phyloP scores from a whole-genome alignment of 1,284 basidiomycete species.

The Flammula alnicola region DNA sequence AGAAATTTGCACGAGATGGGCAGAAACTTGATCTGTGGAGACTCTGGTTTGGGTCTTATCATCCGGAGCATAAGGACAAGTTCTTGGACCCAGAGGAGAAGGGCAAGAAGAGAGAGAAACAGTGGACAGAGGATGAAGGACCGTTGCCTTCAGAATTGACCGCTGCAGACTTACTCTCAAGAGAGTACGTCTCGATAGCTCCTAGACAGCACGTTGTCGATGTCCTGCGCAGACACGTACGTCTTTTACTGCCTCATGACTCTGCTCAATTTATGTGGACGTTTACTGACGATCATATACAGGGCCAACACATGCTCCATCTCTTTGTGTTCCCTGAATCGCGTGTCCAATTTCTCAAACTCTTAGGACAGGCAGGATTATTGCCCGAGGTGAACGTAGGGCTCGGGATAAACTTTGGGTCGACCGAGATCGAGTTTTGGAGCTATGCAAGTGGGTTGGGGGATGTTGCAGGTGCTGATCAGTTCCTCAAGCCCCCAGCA shows the following conservation, averaged over 20 bases:
- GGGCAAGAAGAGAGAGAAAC: conserved; percentile 41
- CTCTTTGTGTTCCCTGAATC: conserved; percentile 75
- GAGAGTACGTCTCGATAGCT: conserved; percentile 22
- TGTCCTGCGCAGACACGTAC: conserved; percentile 63
- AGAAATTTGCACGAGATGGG: conserved; percentile 61
- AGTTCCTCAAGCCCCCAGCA: neutral
- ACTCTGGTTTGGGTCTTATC: conserved; percentile 56
- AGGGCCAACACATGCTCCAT: conserved; percentile 61
- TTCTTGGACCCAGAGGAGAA: conserved; percentile 25
- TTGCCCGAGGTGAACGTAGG: conserved; percentile 42
- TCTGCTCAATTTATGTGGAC: conserved; percentile 5
- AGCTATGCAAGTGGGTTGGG: conserved; percentile 46
- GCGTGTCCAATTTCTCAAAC: conserved; percentile 59
- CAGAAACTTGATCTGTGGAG: conserved; percentile 75
- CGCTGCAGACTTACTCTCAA: conserved; percentile 23
- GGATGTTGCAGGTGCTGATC: conserved; percentile 2
- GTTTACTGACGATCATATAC: conserved; percentile 11
- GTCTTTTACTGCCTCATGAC: conserved; percentile 31
- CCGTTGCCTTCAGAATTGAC: conserved; percentile 36
- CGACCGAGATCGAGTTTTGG: conserved; percentile 54
- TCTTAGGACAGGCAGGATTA: conserved; percentile 53
- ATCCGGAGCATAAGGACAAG: conserved; percentile 27
- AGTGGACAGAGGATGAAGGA: conserved; percentile 49
- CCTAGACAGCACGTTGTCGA: conserved; percentile 49
- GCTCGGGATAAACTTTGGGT: conserved; percentile 34